Evolutionary conservation across 441 rosid genomes (phyloP), one percentile per base, ranked within the genome.

Genomic region (Theobroma grandiflorum): DNA sequence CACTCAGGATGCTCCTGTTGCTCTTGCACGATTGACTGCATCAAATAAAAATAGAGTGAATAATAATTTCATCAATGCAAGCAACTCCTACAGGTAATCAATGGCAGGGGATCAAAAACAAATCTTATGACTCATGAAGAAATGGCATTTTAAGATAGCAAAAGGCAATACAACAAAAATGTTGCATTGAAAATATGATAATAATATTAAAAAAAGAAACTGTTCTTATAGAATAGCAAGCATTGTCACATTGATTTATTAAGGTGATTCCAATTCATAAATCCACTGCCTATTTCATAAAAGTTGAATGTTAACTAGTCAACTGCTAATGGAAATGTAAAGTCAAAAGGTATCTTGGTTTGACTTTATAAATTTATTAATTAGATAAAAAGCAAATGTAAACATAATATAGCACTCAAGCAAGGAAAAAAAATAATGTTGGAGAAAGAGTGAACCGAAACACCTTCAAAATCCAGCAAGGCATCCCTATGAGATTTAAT

Each of bases 1-100:
- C 99, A 96, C 62, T 79, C 84, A 86, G 96, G 96, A 86, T 96
- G 98, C 61, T 87, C 89, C 86, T 86, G 90, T 72, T 96, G 99
- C 78, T 96, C 98, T 82, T 85, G 96, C 79, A 88, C 99, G 70
- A 94, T 93, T 14, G 91, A 85, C 99, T 96, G 80, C 55, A 75
- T 74, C 81, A 81, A 81, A 76, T 73, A 78, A 81, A 65, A 81
- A 31, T 43, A 78, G 58, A n/a, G 85, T 77, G 42, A 68, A 68
- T 82, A 61, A 78, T 74, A 58, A 59, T 31, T 75, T 80, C 31
- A 72, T 61, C 12, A 15, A 81, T 15, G 18, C 55, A 76, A 47
- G 15, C 15, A 50, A 76, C 57, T 64, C 64, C 40, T 62, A 16
- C 78, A 59, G 15, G 62, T 47, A 37, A 35, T 50, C 66, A 61